Conservation (phyloP, 768 basidiomycete species). For the Tulasnella sp. region DNA sequence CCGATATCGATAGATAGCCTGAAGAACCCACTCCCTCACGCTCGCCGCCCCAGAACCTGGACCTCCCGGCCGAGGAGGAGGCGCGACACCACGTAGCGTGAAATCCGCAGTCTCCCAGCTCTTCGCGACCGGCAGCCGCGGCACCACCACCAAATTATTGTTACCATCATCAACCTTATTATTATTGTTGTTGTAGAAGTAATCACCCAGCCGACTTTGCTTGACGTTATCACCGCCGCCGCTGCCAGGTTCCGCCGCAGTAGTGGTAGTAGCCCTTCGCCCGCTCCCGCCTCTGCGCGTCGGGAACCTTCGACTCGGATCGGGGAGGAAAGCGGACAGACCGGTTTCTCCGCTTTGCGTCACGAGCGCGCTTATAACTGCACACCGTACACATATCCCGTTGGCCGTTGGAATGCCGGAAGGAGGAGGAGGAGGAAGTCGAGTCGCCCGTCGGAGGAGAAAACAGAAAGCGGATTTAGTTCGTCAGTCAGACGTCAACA, state of each 20-base stretch:
- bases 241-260: neutral
- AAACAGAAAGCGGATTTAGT: neutral
- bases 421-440: no score
- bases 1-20: constrained; percentile 13
- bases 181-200: no score
- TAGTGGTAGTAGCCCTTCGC: neutral
- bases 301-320: neutral
- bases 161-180: no score
- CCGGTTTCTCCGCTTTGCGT: constrained; percentile 17
- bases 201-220: no score
- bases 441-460: neutral
- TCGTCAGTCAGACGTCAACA: constrained; percentile 1
- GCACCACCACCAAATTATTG: neutral
- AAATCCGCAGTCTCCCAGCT: constrained; percentile 17
- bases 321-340: constrained; percentile 22
- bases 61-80: no score
- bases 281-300: neutral
- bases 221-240: no score
- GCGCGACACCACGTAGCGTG: constrained; percentile 8
- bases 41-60: neutral
- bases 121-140: constrained; percentile 15
- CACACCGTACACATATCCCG: neutral
- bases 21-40: constrained; percentile 11
- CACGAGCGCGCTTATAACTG: constrained; percentile 20
- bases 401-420: neutral